These are phyloP conservation scores for Cyberlindnera mississippiensis DNA, from an alignment of 805 yeast genomes.

Conservation along the genomic window DNA sequence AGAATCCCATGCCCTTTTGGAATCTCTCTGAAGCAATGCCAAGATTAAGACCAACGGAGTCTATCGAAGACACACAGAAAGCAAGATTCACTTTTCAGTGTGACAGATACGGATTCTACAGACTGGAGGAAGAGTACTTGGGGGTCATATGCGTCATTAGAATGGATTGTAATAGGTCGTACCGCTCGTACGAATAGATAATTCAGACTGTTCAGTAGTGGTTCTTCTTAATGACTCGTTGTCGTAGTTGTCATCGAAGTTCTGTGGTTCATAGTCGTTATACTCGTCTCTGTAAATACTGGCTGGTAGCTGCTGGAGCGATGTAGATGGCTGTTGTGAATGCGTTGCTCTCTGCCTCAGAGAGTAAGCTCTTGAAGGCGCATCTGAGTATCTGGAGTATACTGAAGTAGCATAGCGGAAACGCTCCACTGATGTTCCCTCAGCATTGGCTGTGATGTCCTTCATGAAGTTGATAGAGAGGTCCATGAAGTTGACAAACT, in stretches of 20 bases:
- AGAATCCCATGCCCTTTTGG: background rate
- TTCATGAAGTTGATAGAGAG: constrained; percentile 34
- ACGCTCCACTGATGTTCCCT: constrained; percentile 1
- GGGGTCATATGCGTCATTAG: background rate
- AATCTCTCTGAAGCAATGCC: background rate
- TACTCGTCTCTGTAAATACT: background rate
- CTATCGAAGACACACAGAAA: constrained; percentile 19
- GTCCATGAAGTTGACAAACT: constrained; percentile 58
- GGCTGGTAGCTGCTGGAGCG: background rate
- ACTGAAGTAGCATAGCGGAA: constrained; percentile 6
- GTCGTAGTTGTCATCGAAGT: background rate
- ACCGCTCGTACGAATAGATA: constrained; percentile 14
- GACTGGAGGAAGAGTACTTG: background rate
- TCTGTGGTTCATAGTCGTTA: background rate
- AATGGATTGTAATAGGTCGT: constrained; percentile 15
- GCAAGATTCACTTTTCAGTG: constrained; percentile 7
- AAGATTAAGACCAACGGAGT: constrained; percentile 5
- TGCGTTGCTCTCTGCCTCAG: constrained; percentile 2
- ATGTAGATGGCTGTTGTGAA: background rate
- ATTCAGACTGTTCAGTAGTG: background rate
- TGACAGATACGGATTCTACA: constrained; percentile 27
- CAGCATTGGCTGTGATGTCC: constrained; percentile 8
- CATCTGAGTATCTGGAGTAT: constrained; percentile 7
- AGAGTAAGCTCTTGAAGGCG: constrained; percentile 4
- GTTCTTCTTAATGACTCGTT: background rate